Percentiles rank a stretch among this genome's conserved stretches.
phyloP scores from a whole-genome alignment of 345 rosid genomes.

The Eucalyptus cloeziana region DNA sequence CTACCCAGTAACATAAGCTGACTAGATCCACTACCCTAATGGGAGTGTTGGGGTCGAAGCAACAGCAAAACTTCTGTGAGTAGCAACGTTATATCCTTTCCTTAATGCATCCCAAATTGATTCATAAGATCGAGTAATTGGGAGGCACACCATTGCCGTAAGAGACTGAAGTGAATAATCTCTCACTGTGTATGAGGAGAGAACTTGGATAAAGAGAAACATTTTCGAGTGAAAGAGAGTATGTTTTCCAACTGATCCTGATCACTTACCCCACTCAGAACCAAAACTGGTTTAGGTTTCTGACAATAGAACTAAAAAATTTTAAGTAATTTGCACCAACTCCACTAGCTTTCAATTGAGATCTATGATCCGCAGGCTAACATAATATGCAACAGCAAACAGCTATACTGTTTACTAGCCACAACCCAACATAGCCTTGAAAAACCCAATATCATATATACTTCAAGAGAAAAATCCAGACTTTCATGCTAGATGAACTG shows the following conservation, averaged over 20 bases:
- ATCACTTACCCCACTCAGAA: neutral
- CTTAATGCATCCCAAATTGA: neutral
- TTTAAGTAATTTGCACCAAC: neutral
- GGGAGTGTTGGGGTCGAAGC: neutral
- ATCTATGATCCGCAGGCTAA: neutral
- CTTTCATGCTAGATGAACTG: neutral
- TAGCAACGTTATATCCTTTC: neutral
- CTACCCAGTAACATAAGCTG: neutral
- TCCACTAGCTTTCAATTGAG: neutral
- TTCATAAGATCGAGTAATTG: neutral
- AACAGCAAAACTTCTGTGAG: neutral
- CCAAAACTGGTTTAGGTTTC: neutral
- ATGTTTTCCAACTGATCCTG: neutral
- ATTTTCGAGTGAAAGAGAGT: neutral
- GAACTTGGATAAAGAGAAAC: neutral
- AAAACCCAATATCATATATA: neutral
- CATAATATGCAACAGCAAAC: neutral
- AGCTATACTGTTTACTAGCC: neutral
- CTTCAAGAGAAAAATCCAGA: neutral
- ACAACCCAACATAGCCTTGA: neutral
- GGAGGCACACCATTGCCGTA: neutral
- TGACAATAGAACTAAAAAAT: neutral
- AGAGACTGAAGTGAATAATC: neutral
- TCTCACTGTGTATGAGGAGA: neutral
- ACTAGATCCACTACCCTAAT: neutral